Percentiles rank a stretch among this genome's conserved stretches.
These are phyloP conservation scores for Heteromeles arbutifolia DNA, from an alignment of 306 rosid species.

Conservation along the genomic window DNA sequence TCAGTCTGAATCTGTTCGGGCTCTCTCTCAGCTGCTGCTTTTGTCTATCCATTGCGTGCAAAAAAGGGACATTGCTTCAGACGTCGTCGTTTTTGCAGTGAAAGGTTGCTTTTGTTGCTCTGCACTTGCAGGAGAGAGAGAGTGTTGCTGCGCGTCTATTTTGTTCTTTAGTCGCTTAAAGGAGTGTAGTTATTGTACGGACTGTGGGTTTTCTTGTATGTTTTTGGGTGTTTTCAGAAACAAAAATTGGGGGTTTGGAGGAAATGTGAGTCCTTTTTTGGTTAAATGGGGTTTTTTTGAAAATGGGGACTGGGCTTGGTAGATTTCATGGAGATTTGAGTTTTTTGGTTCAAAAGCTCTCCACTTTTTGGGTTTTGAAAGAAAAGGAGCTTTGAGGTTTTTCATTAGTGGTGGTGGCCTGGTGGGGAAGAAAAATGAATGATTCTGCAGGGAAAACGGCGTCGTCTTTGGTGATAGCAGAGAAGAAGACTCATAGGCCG, in stretches of 20 bases:
- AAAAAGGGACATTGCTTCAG: neutral
- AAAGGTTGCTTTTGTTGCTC: neutral
- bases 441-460: constrained; percentile 42
- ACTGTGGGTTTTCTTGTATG: neutral
- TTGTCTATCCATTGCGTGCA: neutral
- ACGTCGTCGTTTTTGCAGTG: neutral
- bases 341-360: neutral
- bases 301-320: constrained; percentile 7
- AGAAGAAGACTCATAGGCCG: constrained; percentile 54
- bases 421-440: constrained; percentile 42
- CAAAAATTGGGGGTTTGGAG: neutral
- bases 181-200: neutral
- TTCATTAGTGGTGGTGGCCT: constrained; percentile 7
- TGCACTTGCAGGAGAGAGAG: neutral
- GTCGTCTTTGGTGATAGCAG: constrained; percentile 57
- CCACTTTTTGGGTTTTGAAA: neutral
- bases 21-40: neutral
- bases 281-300: neutral
- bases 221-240: neutral
- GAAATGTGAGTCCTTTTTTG: constrained; percentile 2
- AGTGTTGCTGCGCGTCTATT: neutral
- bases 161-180: neutral
- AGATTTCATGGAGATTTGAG: constrained; percentile 10
- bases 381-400: neutral
- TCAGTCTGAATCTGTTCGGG: neutral